Base-by-base conservation (phyloP, 192 early-diverging fungal species). In the Coemansia sp. region DNA sequence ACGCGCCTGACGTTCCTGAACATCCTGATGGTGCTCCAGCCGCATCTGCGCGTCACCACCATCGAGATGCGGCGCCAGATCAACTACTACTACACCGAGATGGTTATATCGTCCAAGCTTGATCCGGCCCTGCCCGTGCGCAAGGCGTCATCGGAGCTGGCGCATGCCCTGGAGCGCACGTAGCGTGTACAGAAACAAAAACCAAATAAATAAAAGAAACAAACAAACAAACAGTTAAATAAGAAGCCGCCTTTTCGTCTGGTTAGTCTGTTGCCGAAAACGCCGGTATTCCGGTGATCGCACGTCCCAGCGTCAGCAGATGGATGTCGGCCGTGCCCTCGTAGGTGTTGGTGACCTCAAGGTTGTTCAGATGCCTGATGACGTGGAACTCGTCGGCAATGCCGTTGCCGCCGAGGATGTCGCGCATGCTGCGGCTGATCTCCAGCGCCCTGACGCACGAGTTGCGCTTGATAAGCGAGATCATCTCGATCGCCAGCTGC, bases 261-360 rank as follows among this genome's bases (percentile, higher is more conserved):
- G 32, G 20, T 17, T 67, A 72, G 51, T 72, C 69, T 7, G 74
- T 76, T 6, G 81, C 75, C 7, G 81, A 41, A 69, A 94, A 94
- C 20, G 92, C 85, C 32, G 88, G 77, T 63, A 98, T 86, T 16
- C 95, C 95, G n/a, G 97, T 99, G 62, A 99, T 94, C 11, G 90
- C 97, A 48, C 93, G 84, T 20, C 95, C 97, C 22, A 99, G 73
- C 63, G 97, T 97, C 65, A 99, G 79, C 14, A 95, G 88, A 70
- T 99, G 97, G 38, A 99, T 88, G 77, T 98, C 95, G 63, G 97
- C 91, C 0, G 95, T 99, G 39, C 95, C 97, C 79, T 99, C 97
- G 72, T 99, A 99, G 1, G 97, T 99, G 80, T 95, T 96, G 45
- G 93, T 92, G 39, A 93, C 91, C 64, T 95, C 94, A 19, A 98